phyloP scores from a whole-genome alignment of 78 protist genomes.

The Speleostelium caveatum region DNA sequence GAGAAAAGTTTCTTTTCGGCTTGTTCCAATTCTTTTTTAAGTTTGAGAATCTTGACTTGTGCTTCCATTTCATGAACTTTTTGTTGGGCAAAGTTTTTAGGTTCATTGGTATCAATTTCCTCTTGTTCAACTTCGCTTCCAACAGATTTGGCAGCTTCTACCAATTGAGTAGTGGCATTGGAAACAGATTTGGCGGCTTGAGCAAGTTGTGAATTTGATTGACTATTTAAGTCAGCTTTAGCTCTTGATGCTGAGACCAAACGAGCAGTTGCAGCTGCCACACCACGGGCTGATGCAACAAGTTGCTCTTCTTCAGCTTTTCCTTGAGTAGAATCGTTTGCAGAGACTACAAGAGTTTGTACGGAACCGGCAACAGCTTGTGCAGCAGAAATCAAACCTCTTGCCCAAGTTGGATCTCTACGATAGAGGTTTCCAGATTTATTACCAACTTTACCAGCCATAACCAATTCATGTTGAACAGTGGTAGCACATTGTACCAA shows the following conservation, averaged over 20 bases:
- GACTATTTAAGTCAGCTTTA: conserved; percentile 68
- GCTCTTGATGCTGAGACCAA: conserved; percentile 72
- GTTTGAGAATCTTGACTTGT: conserved; percentile 64
- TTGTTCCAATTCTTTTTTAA: conserved; percentile 75
- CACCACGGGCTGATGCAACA: conserved; percentile 83
- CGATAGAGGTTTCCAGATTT: conserved; percentile 58
- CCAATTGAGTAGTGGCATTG: conserved; percentile 64
- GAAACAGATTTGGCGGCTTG: conserved; percentile 77
- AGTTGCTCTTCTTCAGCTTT: conserved; percentile 57
- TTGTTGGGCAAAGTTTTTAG: conserved; percentile 29
- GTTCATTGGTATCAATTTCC: background rate
- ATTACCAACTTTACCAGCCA: conserved; percentile 39
- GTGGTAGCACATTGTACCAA: conserved; percentile 72
- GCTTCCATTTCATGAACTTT: conserved; percentile 80
- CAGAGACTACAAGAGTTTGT: conserved; percentile 57
- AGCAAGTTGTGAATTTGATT: conserved; percentile 70
- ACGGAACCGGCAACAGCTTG: conserved; percentile 85
- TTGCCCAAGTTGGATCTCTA: conserved; percentile 85
- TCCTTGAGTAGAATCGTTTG: conserved; percentile 74
- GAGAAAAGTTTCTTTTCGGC: conserved; percentile 70
- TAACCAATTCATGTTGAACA: conserved; percentile 76
- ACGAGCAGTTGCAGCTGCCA: conserved; percentile 80
- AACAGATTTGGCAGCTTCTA: conserved; percentile 76
- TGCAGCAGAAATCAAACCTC: conserved; percentile 84
- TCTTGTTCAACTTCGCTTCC: conserved; percentile 15